A percentile compares a stretch with the other conserved stretches of the same genome.
These are phyloP conservation scores for Fusarium solani-melongenae DNA, from an alignment of 2,329 filamentous ascomycete genomes.

Conservation along the genomic window DNA sequence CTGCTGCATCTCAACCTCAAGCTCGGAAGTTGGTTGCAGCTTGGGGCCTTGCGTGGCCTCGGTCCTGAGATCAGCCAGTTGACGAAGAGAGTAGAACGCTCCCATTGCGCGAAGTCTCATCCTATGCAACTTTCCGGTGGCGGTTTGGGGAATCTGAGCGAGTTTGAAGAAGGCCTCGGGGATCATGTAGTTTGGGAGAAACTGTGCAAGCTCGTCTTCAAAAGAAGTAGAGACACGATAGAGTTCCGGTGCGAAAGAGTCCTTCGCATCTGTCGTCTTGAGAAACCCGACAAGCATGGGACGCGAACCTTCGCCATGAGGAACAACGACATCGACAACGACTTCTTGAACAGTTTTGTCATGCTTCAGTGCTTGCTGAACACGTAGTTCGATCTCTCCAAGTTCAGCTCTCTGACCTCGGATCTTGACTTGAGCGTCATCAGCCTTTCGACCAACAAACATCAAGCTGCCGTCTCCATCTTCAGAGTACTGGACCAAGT, in stretches of 20 bases:
- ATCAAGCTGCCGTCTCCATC: slow-evolving; percentile 42
- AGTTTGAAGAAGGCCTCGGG: slow-evolving; percentile 27
- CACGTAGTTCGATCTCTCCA: slow-evolving; percentile 36
- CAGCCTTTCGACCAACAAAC: slow-evolving; percentile 59
- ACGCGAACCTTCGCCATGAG: background rate
- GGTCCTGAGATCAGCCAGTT: background rate
- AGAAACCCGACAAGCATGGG: slow-evolving; percentile 9
- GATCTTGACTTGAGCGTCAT: slow-evolving; percentile 67
- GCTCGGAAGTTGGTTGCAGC: background rate
- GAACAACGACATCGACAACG: slow-evolving; percentile 10
- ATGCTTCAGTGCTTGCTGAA: background rate
- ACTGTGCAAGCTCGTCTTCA: background rate
- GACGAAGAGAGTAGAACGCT: background rate
- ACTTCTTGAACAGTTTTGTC: background rate
- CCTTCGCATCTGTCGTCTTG: background rate
- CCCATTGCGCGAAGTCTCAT: slow-evolving; percentile 16
- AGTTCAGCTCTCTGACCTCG: slow-evolving; percentile 68
- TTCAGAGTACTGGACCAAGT: slow-evolving; percentile 55
- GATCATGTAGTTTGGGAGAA: slow-evolving; percentile 34
- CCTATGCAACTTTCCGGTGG: slow-evolving; percentile 28
- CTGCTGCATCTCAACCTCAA: slow-evolving; percentile 40
- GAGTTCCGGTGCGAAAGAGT: background rate
- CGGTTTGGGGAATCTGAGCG: slow-evolving; percentile 17
- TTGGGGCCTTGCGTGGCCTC: background rate
- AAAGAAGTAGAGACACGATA: background rate